phyloP scores from a whole-genome alignment of 129 eudicot genomes.

The Lactuca sativa region DNA sequence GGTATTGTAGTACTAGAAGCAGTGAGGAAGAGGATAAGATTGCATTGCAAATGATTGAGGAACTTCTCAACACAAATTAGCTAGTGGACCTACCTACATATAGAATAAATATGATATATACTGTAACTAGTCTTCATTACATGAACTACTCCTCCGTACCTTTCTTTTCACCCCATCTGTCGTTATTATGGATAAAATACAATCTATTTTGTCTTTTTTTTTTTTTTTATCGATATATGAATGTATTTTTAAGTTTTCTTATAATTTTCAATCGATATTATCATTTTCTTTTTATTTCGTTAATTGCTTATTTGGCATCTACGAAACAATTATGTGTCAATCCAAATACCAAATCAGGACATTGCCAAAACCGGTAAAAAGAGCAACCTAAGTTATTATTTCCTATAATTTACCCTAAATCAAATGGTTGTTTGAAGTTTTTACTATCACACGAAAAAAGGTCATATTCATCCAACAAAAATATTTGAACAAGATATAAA shows the following conservation, averaged over 20 bases:
- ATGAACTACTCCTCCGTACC: slow-evolving; percentile 3
- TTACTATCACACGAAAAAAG: not conserved
- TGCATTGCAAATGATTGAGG: slow-evolving; percentile 96
- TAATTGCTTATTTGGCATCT: no score
- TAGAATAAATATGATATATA: slow-evolving; percentile 11
- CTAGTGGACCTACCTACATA: slow-evolving; percentile 20
- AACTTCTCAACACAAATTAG: slow-evolving; percentile 66
- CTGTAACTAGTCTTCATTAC: not conserved
- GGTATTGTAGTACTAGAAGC: slow-evolving; percentile 15
- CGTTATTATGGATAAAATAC: not conserved
- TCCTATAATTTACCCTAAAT: not conserved
- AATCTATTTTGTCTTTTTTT: no score
- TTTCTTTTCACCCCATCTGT: slow-evolving; percentile 4
- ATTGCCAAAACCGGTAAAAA: not conserved
- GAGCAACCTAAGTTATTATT: not conserved
- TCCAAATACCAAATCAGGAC: not conserved
- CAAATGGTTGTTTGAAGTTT: not conserved
- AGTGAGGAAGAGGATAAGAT: slow-evolving; percentile 75
- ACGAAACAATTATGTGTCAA: no score
- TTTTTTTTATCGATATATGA: no score
- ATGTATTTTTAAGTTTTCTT: no score
- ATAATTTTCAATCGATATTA: no score
- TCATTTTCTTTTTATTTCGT: no score
- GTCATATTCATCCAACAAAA: not conserved
- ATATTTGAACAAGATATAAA: not conserved